Conservation (phyloP, 2,329 filamentous ascomycete species). For the Triangularia setosa region DNA sequence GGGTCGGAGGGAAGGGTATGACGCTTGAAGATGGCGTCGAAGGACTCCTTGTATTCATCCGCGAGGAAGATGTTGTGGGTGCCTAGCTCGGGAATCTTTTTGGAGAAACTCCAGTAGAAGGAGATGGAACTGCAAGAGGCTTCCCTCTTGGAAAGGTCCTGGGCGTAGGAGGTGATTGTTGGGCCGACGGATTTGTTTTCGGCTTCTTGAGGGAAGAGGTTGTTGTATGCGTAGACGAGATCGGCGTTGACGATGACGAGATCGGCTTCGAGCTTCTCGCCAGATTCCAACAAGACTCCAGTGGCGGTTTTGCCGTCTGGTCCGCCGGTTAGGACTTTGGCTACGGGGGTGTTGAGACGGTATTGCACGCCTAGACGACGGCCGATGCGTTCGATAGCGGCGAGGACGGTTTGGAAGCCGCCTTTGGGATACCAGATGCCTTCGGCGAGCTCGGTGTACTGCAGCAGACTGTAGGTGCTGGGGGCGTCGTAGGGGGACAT, state of each 20-base stretch:
- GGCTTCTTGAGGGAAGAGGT: constrained; percentile 54
- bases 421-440: constrained; percentile 73
- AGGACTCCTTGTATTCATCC: constrained; percentile 67
- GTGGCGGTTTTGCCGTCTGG: constrained; percentile 42
- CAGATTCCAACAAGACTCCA: constrained; percentile 56
- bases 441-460: constrained; percentile 72
- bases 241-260: constrained; percentile 70
- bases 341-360: constrained; percentile 55
- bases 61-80: constrained; percentile 77
- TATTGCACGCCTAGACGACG: constrained; percentile 60
- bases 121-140: constrained; percentile 70
- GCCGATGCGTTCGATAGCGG: constrained; percentile 60
- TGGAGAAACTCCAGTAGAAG: constrained; percentile 69
- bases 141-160: constrained; percentile 43
- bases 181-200: background rate
- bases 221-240: constrained; percentile 69
- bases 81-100: constrained; percentile 57
- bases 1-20: constrained; percentile 64
- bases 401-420: constrained; percentile 64
- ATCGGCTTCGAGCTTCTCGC: constrained; percentile 58
- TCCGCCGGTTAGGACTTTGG: constrained; percentile 46
- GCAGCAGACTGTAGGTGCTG: constrained; percentile 67
- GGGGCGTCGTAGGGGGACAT: constrained; percentile 76
- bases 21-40: constrained; percentile 70
- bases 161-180: constrained; percentile 31